These are phyloP conservation scores for Ophioceras dolichostomum DNA, from an alignment of 2,329 filamentous ascomycete species.

Conservation along the genomic window DNA sequence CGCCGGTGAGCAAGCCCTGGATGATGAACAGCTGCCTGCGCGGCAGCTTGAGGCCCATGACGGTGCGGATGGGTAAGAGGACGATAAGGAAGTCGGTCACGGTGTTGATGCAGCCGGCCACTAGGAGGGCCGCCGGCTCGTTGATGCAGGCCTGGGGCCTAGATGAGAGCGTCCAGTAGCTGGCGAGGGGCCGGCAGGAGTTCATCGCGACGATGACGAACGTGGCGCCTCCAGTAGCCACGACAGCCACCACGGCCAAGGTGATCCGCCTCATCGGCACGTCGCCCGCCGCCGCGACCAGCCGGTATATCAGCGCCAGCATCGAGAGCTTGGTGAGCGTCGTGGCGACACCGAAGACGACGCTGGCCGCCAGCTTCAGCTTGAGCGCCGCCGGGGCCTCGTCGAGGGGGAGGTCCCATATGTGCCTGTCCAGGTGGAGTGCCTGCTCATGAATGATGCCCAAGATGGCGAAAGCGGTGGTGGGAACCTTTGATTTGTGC, in stretches of 20 bases:
- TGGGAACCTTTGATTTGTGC: too few relatives aligned
- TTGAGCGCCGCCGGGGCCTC: conserved; percentile 12
- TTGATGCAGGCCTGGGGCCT: conserved; percentile 28
- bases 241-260: conserved; percentile 14
- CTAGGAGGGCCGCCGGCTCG: conserved; percentile 36
- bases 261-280: conserved; percentile 18
- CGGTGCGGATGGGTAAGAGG: conserved; percentile 33
- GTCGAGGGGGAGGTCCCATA: conserved; percentile 18
- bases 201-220: conserved; percentile 23
- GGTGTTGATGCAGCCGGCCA: conserved; percentile 46
- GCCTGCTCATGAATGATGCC: conserved; percentile 14
- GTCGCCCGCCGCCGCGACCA: conserved; percentile 17
- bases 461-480: conserved; percentile 17
- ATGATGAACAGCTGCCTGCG: conserved; percentile 31
- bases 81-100: conserved; percentile 45
- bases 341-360: conserved; percentile 24
- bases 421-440: conserved; percentile 19
- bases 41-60: conserved; percentile 31
- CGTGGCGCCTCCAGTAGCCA: conserved; percentile 17
- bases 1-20: conserved; percentile 33
- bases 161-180: conserved; percentile 22
- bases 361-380: conserved; percentile 17
- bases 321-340: conserved; percentile 27
- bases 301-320: conserved; percentile 22
- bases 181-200: conserved; percentile 26